Evolutionary conservation across 495 filamentous ascomycete species (phyloP).

Genomic region (Astrothelium subdiscretum): DNA sequence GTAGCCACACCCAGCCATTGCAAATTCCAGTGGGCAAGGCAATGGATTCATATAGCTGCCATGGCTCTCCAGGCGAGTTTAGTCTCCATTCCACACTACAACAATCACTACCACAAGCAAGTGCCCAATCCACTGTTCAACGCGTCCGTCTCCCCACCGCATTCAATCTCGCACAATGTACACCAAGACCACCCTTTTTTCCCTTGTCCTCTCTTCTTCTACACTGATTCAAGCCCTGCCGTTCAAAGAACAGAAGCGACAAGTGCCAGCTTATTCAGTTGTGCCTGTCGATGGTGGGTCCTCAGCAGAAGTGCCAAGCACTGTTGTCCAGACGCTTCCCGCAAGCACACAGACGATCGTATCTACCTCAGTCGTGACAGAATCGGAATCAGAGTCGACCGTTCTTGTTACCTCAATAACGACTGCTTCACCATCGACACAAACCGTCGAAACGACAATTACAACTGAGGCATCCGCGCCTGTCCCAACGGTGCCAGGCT

Average conservation of each 20-base stretch:
- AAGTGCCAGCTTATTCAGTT: slow-evolving; percentile 4
- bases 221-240: background rate
- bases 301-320: background rate
- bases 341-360: background rate
- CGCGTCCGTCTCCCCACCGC: background rate
- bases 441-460: background rate
- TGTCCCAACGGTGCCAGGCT: background rate
- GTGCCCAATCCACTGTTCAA: background rate
- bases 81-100: background rate
- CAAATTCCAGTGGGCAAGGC: background rate
- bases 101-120: background rate
- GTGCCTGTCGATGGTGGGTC: slow-evolving; percentile 9
- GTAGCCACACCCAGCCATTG: background rate
- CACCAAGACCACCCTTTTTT: background rate
- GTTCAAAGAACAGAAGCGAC: background rate
- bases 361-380: background rate
- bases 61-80: background rate
- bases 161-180: background rate
- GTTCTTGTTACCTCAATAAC: background rate
- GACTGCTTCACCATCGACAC: background rate
- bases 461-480: background rate
- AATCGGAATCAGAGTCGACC: background rate
- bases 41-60: background rate
- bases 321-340: background rate
- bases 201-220: background rate